These are phyloP conservation scores for Spirogloea muscicola DNA, from an alignment of 139 green algal species.

Conservation along the genomic window DNA sequence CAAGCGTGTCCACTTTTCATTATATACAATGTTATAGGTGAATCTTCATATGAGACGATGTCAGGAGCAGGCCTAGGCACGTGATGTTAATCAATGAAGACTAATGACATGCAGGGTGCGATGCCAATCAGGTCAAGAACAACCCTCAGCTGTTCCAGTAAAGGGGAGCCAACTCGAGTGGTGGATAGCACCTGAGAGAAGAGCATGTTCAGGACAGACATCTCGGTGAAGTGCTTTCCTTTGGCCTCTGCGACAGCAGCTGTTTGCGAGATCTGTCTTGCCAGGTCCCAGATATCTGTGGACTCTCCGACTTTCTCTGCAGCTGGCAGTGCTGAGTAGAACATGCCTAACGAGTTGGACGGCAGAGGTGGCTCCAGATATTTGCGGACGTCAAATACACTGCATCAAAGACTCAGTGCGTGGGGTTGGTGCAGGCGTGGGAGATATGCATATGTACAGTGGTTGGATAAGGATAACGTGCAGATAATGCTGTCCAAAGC, in stretches of 20 bases:
- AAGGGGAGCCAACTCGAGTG: too few species aligned
- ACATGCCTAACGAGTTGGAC: neutral
- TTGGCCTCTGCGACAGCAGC: conserved; percentile 2
- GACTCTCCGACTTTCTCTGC: neutral
- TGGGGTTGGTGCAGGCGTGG: too few species aligned
- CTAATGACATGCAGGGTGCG: too few species aligned
- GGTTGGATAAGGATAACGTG: too few species aligned
- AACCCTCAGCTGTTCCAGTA: neutral
- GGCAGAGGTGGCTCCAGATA: conserved; percentile 1
- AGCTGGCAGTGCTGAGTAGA: conserved; percentile 3
- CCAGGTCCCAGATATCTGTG: conserved; percentile 15
- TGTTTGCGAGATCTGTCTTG: neutral
- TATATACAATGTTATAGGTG: too few species aligned
- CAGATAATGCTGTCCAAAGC: too few species aligned
- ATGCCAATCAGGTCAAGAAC: too few species aligned
- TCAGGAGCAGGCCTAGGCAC: too few species aligned
- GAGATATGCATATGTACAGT: too few species aligned
- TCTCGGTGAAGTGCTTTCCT: conserved; percentile 15
- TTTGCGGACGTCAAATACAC: neutral
- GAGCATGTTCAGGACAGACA: conserved; percentile 25
- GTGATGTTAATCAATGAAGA: too few species aligned
- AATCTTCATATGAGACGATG: too few species aligned
- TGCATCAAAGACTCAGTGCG: too few species aligned
- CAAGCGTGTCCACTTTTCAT: neutral
- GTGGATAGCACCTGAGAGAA: neutral